Evolutionary conservation across 805 yeast genomes (phyloP).

Genomic region (Candida parachauliodes): DNA sequence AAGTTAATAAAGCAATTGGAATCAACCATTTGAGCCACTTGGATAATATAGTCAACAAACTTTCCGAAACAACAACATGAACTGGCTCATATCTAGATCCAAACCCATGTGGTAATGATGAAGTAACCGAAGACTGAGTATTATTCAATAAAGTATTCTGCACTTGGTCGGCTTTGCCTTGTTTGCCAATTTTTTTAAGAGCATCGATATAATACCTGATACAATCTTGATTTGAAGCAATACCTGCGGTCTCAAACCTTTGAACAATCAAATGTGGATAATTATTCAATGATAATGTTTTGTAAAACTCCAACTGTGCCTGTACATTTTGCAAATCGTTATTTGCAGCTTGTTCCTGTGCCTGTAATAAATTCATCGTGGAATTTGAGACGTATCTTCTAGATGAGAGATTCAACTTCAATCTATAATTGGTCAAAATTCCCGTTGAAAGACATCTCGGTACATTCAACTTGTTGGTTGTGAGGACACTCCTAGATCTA

Average conservation of each 20-base stretch:
- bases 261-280: conserved; percentile 97
- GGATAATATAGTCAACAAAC: conserved; percentile 70
- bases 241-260: conserved; percentile 91
- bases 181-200: conserved; percentile 69
- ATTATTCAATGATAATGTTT: conserved; percentile 65
- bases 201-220: conserved; percentile 79
- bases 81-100: conserved; percentile 81
- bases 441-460: conserved; percentile 1
- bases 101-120: conserved; percentile 28
- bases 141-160: conserved; percentile 35
- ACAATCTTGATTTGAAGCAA: conserved; percentile 78
- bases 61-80: conserved; percentile 89
- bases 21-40: conserved; percentile 88
- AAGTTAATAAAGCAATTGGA: conserved; percentile 74
- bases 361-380: conserved; percentile 29
- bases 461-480: neutral
- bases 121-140: conserved; percentile 4
- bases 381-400: conserved; percentile 7
- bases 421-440: neutral
- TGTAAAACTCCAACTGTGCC: conserved; percentile 82
- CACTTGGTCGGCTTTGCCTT: conserved; percentile 71
- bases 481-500: neutral
- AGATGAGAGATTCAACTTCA: neutral
- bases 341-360: conserved; percentile 84
- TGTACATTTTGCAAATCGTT: conserved; percentile 61